Percentiles rank a stretch among this genome's conserved stretches.
Evolutionary conservation across 1,284 basidiomycete species (phyloP).

Genomic region (Takashimella koratensis): DNA sequence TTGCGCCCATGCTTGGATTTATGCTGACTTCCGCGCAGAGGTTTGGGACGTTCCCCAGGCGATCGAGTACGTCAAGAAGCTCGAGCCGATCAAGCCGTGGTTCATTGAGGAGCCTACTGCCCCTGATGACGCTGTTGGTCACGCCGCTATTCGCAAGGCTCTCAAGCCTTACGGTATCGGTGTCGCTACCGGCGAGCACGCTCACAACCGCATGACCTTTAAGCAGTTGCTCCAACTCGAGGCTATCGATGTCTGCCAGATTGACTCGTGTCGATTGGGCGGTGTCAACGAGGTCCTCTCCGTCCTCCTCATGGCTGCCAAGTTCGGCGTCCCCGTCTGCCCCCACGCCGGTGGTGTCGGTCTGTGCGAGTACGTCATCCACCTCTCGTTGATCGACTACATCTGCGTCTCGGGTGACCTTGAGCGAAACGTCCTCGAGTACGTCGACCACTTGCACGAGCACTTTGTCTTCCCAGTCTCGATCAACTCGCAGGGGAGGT

Average conservation of each 20-base stretch:
- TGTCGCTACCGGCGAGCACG: slow-evolving; percentile 94
- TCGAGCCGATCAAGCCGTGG: slow-evolving; percentile 87
- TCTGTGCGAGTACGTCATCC: slow-evolving; percentile 78
- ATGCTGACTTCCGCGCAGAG: slow-evolving; percentile 29
- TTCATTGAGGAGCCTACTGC: slow-evolving; percentile 96
- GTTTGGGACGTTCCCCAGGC: slow-evolving; percentile 94
- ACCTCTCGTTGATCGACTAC: slow-evolving; percentile 73
- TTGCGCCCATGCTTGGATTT: not conserved
- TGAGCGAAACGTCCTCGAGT: slow-evolving; percentile 86
- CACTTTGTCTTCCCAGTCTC: slow-evolving; percentile 86
- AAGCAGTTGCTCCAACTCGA: slow-evolving; percentile 91
- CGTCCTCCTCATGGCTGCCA: slow-evolving; percentile 90
- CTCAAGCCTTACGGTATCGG: slow-evolving; percentile 81
- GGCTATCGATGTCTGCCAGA: slow-evolving; percentile 93
- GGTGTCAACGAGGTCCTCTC: slow-evolving; percentile 90
- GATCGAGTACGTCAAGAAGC: slow-evolving; percentile 80
- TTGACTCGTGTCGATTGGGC: slow-evolving; percentile 88
- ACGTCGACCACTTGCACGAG: slow-evolving; percentile 74
- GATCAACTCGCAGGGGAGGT: slow-evolving; percentile 78
- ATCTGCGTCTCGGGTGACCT: slow-evolving; percentile 84
- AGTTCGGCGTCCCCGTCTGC: slow-evolving; percentile 79
- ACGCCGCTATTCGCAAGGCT: slow-evolving; percentile 53
- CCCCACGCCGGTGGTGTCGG: slow-evolving; percentile 93
- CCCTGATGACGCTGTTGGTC: slow-evolving; percentile 71
- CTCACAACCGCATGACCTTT: slow-evolving; percentile 95